Base-by-base conservation (phyloP, 176 grass and related monocot species). In the Carex parvula region DNA sequence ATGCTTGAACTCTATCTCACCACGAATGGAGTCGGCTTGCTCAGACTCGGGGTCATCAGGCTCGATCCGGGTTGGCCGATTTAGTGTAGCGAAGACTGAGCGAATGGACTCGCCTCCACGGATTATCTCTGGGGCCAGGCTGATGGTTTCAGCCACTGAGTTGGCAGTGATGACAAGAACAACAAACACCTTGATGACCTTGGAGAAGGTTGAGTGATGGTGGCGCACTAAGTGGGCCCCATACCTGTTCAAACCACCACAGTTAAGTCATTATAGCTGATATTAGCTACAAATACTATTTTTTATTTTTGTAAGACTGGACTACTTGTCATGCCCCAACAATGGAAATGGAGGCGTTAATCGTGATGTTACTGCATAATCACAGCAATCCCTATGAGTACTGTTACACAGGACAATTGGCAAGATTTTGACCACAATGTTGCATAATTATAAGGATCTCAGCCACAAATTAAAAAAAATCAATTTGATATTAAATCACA, bases 141-240 rank as follows among this genome's bases (percentile, higher is more conserved):
- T 95, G 64, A 99, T 92, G 0, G 97, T 95, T 86, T 99, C 97
- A 0, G 97, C 97, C 0, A 99, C 93, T 0, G 93, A 95, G 83
- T 95, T 95, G 65, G 96, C 97, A 8, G 97, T 99, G 29, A 99
- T 92, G 13, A 99, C 93, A 42, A 99, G 93, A 79, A 99, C 97
- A 15, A 99, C 93, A 63, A 99, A 99, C 52, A 95, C 93, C 85
- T 99, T 99, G 83, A 99, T 99, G 83, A 96, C 93, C 88, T 95
- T 96, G 71, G 91, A 95, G 91, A 99, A 99, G 64, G 93, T 95
- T 50, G 97, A 99, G 16, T 68, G 89, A 1, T 91, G 91, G 5
- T 70, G 87, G 55, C 88, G 86, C 18, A 99, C 93, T 7, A 99
- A 91, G 52, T 96, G 93, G 11, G 93, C 90, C 63, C 93, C 93